Evolutionary conservation across 2,329 filamentous ascomycete genomes (phyloP), one percentile per base, ranked within the genome.

Genomic region (Diaporthe destruens): DNA sequence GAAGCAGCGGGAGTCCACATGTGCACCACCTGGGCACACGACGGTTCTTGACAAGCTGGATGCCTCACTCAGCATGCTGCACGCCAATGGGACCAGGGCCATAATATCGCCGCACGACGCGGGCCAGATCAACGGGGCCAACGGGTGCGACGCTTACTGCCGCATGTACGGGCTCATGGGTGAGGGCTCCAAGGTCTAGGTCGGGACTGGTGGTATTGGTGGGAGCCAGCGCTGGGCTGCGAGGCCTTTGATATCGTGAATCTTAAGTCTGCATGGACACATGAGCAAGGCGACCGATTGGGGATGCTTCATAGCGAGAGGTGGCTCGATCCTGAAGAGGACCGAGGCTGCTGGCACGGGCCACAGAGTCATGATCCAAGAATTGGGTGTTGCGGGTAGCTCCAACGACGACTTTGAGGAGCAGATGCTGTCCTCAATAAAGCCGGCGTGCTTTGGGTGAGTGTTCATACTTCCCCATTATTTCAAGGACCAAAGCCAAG

Each of bases 91-190:
- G n/a, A 59, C 29, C 56, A 39, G 42, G 56, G 56, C 56, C 36
- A 25, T 59, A 36, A 20, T 42, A 23, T 59, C 56, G 1, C 56
- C 56, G 34, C 55, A 59, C 55, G 55, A 59, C n/a, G 36, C 34
- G 1, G 55, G 55, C 14, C 55, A 59, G 12, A 59, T 59, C 55
- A 59, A 59, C 34, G 55, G 55, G 8, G 34, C 55, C 55, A 59
- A 59, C 36, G 55, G 55, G 7, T 59, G 55, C 36, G 56, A 59
- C 36, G 36, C 56, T 14, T 59, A 59, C 56, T 59, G 56, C 56
- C n/a, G 34, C 3, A 29, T n/a, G n/a, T n/a, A n/a, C n/a, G n/a
- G n/a, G n/a, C n/a, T n/a, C n/a, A n/a, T n/a, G n/a, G n/a, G n/a
- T n/a, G n/a, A n/a, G n/a, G n/a, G n/a, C n/a, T n/a, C n/a, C n/a